phyloP scores from a whole-genome alignment of 352 stramenopile species.

The Globisporangium abappressorium region DNA sequence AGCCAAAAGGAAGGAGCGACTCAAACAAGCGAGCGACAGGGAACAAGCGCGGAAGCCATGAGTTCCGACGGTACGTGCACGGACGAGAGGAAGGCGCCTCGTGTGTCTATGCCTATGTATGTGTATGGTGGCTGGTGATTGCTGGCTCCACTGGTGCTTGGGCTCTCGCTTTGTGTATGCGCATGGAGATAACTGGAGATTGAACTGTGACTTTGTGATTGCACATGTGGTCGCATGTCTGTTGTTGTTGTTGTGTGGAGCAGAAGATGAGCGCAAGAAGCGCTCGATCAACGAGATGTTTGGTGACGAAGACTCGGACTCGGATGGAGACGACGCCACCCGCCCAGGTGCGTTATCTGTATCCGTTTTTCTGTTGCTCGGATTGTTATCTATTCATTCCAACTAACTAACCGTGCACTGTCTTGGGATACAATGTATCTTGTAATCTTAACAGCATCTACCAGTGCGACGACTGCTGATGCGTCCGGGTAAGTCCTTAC shows the following conservation, averaged over 20 bases:
- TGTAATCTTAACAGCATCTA: constrained; percentile 23
- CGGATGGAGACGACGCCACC: constrained; percentile 55
- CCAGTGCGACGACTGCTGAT: constrained; percentile 50
- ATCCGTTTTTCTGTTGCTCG: neutral
- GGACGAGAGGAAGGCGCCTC: neutral
- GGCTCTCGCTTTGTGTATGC: neutral
- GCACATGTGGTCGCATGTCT: neutral
- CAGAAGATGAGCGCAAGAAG: constrained; percentile 83
- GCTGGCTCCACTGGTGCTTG: neutral
- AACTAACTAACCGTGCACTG: neutral
- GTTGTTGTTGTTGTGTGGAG: neutral
- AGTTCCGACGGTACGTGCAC: constrained; percentile 55
- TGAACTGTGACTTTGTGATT: neutral
- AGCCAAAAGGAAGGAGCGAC: neutral
- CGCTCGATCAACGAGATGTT: constrained; percentile 88
- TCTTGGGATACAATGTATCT: neutral
- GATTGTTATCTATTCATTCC: neutral
- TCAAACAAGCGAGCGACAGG: constrained; percentile 10
- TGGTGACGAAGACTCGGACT: constrained; percentile 79
- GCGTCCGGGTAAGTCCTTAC: constrained; percentile 51
- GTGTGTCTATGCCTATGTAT: neutral
- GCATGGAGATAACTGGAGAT: neutral
- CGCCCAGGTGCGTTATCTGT: constrained; percentile 30
- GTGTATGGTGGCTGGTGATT: neutral
- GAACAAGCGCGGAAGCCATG: constrained; percentile 27